Evolutionary conservation across 768 basidiomycete genomes (phyloP).

Genomic region (Clavulina sp.): DNA sequence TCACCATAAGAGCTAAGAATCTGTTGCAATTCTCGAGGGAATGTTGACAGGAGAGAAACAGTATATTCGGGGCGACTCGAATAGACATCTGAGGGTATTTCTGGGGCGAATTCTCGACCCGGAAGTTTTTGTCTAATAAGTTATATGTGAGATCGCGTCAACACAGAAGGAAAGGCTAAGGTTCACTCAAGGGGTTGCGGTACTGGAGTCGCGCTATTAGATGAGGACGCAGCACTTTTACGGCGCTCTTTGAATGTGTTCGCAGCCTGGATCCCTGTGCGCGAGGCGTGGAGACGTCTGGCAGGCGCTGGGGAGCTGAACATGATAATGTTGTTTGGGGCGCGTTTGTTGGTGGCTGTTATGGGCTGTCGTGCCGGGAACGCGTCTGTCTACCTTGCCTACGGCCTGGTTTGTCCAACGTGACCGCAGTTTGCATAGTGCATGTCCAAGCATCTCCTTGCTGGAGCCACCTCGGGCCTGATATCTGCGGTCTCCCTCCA

Average conservation of each 20-base stretch:
- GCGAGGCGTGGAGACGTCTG: no score
- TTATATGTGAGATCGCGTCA: no score
- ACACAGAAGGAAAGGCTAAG: not conserved
- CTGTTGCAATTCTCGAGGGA: slow-evolving; percentile 7
- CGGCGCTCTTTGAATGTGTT: no score
- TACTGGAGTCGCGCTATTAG: not conserved
- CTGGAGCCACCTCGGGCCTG: slow-evolving; percentile 66
- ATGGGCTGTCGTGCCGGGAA: not conserved
- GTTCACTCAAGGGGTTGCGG: not conserved
- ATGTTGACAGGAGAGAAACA: slow-evolving; percentile 4
- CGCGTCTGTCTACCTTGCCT: not conserved
- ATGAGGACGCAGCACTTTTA: not conserved
- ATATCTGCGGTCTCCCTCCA: slow-evolving; percentile 58
- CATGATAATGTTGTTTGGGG: not conserved
- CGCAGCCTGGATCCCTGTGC: not conserved
- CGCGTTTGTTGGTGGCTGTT: not conserved
- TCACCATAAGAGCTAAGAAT: slow-evolving; percentile 1
- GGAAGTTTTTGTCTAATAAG: no score
- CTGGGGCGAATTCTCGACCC: no score
- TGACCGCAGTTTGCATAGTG: not conserved
- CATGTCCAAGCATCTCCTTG: not conserved
- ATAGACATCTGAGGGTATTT: not conserved
- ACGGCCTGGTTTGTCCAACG: not conserved
- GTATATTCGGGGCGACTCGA: slow-evolving; percentile 8
- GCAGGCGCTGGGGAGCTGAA: not conserved